Evolutionary conservation across 2,329 filamentous ascomycete genomes (phyloP).

Genomic region (Botrytis galanthina): DNA sequence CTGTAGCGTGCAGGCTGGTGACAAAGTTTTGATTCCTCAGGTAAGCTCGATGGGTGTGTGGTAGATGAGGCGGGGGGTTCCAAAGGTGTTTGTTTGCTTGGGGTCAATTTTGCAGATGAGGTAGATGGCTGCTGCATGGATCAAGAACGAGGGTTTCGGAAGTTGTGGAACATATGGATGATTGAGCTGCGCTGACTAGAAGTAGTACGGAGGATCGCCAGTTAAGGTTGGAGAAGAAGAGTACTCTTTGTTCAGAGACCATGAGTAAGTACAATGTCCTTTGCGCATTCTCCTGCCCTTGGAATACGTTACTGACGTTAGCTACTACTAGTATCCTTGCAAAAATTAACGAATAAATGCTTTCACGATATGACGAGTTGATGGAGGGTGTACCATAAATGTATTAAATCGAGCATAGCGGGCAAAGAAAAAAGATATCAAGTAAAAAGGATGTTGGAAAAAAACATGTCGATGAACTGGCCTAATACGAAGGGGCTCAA

Average conservation of each 20-base stretch:
- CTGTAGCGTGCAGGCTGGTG: constrained; percentile 78
- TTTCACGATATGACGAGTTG: constrained; percentile 1
- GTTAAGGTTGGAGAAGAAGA: constrained; percentile 98
- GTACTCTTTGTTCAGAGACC: constrained; percentile 92
- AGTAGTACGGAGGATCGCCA: constrained; percentile 84
- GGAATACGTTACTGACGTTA: constrained; percentile 12
- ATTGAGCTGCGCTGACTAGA: constrained; percentile 32
- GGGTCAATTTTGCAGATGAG: constrained; percentile 1
- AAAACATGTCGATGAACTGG: constrained; percentile 3
- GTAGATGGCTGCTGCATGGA: constrained; percentile 4
- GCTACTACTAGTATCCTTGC: constrained; percentile 83
- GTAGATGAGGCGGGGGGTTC: not conserved
- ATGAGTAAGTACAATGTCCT: constrained; percentile 70
- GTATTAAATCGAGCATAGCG: constrained; percentile 34
- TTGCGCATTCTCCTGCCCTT: not conserved
- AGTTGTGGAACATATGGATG: not conserved
- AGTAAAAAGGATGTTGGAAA: constrained; percentile 14
- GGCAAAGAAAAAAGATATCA: constrained; percentile 16
- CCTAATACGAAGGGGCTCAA: constrained; percentile 15
- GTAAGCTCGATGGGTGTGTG: constrained; percentile 49
- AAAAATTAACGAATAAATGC: constrained; percentile 93
- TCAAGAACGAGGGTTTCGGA: not conserved
- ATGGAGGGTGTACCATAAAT: constrained; percentile 32
- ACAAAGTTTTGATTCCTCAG: constrained; percentile 94
- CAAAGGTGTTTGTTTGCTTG: constrained; percentile 14